These are phyloP conservation scores for Davidsoniella neocaledoniae DNA, from an alignment of 2,329 filamentous ascomycete genomes.

Conservation along the genomic window DNA sequence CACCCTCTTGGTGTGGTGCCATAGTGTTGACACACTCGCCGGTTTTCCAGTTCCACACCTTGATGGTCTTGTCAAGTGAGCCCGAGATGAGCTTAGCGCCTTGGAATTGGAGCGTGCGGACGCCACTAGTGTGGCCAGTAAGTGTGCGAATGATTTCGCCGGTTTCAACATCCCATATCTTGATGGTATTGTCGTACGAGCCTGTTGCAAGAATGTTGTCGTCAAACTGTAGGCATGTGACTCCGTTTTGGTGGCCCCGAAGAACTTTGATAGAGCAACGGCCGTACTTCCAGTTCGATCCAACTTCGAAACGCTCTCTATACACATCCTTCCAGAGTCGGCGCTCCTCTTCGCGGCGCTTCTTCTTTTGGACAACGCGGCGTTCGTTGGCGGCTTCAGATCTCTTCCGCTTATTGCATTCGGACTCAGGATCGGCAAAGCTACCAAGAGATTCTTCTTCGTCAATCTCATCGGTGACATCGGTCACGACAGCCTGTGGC, in stretches of 20 bases:
- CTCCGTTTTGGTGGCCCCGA: conserved; percentile 68
- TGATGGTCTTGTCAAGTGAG: conserved; percentile 71
- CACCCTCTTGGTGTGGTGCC: conserved; percentile 60
- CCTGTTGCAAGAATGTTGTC: conserved; percentile 85
- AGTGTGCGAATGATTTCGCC: conserved; percentile 76
- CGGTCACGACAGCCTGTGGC: conserved; percentile 24
- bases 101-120: conserved; percentile 84
- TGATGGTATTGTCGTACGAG: conserved; percentile 87
- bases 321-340: conserved; percentile 87
- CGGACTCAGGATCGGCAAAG: background rate
- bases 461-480: conserved; percentile 13
- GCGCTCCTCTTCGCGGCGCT: conserved; percentile 9
- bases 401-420: conserved; percentile 9
- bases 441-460: conserved; percentile 13
- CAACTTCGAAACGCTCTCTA: conserved; percentile 85
- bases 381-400: conserved; percentile 9
- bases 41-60: conserved; percentile 93
- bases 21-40: conserved; percentile 74
- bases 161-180: conserved; percentile 88
- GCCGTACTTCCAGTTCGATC: conserved; percentile 94
- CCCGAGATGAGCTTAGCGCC: conserved; percentile 82
- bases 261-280: conserved; percentile 73
- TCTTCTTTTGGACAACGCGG: conserved; percentile 10
- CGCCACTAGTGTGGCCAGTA: conserved; percentile 62
- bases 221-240: conserved; percentile 43